A percentile compares a stretch with the other conserved stretches of the same genome.
Evolutionary conservation across 805 yeast species (phyloP).

Genomic region (Teunomyces pallodes): DNA sequence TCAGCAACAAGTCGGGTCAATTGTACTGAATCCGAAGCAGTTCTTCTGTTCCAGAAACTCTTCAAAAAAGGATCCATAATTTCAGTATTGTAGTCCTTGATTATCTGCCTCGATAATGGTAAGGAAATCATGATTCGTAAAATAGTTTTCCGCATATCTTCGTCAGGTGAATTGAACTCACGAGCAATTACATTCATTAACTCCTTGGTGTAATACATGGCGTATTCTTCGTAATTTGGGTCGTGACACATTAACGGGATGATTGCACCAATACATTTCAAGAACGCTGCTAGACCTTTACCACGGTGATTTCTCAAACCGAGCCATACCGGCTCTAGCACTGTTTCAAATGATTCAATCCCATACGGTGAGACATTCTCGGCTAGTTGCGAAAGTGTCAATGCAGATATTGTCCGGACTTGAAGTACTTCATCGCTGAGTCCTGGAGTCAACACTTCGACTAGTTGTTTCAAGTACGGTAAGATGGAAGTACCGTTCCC

Average conservation of each 20-base stretch:
- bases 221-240: slow-evolving; percentile 58
- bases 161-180: slow-evolving; percentile 81
- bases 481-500: slow-evolving; percentile 53
- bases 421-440: slow-evolving; percentile 65
- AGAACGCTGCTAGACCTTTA: slow-evolving; percentile 66
- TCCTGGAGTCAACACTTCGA: slow-evolving; percentile 57
- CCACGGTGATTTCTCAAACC: slow-evolving; percentile 81
- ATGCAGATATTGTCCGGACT: slow-evolving; percentile 69
- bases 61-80: slow-evolving; percentile 62
- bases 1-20: slow-evolving; percentile 61
- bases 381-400: slow-evolving; percentile 71
- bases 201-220: slow-evolving; percentile 73
- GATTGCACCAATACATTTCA: slow-evolving; percentile 74
- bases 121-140: slow-evolving; percentile 66
- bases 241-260: slow-evolving; percentile 77
- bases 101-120: slow-evolving; percentile 57
- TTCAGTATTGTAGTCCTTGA: slow-evolving; percentile 47
- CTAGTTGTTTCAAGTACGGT: slow-evolving; percentile 67
- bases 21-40: slow-evolving; percentile 62
- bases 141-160: slow-evolving; percentile 78
- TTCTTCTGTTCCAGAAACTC: slow-evolving; percentile 78
- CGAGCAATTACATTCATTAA: slow-evolving; percentile 63
- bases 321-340: slow-evolving; percentile 75
- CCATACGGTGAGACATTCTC: slow-evolving; percentile 86
- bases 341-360: slow-evolving; percentile 75